Base-by-base conservation (phyloP, 306 rosid species). In the Delonix regia region DNA sequence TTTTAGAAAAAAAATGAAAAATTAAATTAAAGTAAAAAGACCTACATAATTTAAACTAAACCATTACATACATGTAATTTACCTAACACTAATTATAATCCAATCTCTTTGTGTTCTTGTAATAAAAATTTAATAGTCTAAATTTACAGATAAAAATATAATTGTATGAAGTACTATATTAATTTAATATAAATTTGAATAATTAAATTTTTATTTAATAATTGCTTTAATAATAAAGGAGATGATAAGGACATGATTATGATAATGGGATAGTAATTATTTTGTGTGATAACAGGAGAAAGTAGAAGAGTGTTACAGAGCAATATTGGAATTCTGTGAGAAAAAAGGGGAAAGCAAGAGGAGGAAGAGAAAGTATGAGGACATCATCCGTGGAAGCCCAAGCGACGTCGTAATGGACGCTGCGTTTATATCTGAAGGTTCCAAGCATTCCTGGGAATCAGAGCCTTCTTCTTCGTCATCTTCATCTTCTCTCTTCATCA, bases 361-460 rank as follows among this genome's bases (percentile, higher is more conserved):
- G 15, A 62, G 10, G 24, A 94, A 90, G 78, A 86, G 97, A 66
- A 91, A 93, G 87, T 73, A 71, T 74, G 93, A 74, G 55, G 49
- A 82, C 80, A 14, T 16, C 27, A 79, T 78, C 45, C 95, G 87
- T 5, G 78, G 85, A 0, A 92, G 97, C 81, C 97, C 97, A 66
- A 89, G 84, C 79, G 97, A 95, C 34, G 85, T 92, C 34, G 85
- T 92, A 42, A 81, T 90, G 19, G 98, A 91, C 76, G 89, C 89
- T 33, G 75, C 75, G 44, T 87, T 88, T 79, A 79, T 88, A 81
- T 83, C 81, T 42, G 92, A 89, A 60, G 88, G 89, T 83, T 92
- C 99, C 48, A 87, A 88, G 63, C 91, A 91, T 82, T 93, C 90
- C 15, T 91, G 99, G 97, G 57, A 72, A 22, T 85, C 86, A 64